Percentiles rank a stretch among this genome's conserved stretches.
Conservation (phyloP, 2,329 filamentous ascomycete species). For the Fusarium miscanthi region DNA sequence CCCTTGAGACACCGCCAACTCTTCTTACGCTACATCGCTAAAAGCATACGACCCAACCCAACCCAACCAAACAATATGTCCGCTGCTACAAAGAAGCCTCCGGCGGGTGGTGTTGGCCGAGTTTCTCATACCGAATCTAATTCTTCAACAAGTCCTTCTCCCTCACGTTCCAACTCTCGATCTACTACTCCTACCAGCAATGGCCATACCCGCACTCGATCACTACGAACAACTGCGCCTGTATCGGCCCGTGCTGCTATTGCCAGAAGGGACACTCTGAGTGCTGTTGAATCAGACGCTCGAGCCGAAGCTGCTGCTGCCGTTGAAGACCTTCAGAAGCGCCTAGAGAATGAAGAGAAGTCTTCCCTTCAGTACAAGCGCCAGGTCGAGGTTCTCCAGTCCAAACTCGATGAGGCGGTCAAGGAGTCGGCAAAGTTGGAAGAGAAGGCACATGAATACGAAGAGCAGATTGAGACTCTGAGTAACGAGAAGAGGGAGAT, state of each 20-base stretch:
- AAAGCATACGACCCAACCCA: conserved; percentile 27
- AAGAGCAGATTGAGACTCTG: conserved; percentile 83
- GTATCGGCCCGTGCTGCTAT: conserved; percentile 80
- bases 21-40: conserved; percentile 20
- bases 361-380: conserved; percentile 83
- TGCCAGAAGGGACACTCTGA: conserved; percentile 65
- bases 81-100: conserved; percentile 64
- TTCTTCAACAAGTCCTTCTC: conserved; percentile 51
- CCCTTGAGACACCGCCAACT: conserved; percentile 24
- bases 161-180: conserved; percentile 53
- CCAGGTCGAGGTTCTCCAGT: conserved; percentile 85
- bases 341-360: conserved; percentile 82
- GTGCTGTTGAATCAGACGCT: conserved; percentile 74
- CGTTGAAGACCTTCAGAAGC: conserved; percentile 86
- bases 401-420: conserved; percentile 84
- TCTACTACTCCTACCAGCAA: conserved; percentile 58
- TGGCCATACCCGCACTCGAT: conserved; percentile 67
- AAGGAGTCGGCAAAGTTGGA: conserved; percentile 88
- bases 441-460: conserved; percentile 86
- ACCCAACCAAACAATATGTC: conserved; percentile 57
- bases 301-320: conserved; percentile 82
- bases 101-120: conserved; percentile 59
- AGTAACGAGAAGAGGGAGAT: conserved; percentile 88
- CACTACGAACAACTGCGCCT: conserved; percentile 71
- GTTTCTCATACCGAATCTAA: conserved; percentile 55